Evolutionary conservation across 495 filamentous ascomycete genomes (phyloP).

Genomic region (Peziza echinospora): DNA sequence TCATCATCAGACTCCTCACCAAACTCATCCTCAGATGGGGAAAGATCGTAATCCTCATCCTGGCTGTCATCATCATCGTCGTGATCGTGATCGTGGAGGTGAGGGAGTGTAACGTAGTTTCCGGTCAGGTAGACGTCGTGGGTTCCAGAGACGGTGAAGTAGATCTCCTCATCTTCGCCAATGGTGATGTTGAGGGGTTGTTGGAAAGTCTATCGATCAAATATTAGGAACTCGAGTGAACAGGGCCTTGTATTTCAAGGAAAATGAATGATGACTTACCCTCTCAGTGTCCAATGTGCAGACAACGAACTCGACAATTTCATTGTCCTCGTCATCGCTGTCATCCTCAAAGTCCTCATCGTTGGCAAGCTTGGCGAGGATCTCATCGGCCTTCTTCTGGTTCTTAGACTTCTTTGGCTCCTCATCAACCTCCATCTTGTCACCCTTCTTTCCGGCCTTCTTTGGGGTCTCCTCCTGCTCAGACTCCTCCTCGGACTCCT

Average conservation of each 20-base stretch:
- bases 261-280: conserved; percentile 25
- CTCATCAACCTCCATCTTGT: conserved; percentile 38
- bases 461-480: conserved; percentile 67
- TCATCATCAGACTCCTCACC: conserved; percentile 61
- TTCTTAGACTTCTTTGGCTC: conserved; percentile 37
- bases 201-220: conserved; percentile 68
- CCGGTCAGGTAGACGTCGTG: conserved; percentile 81
- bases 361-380: conserved; percentile 50
- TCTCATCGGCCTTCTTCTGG: conserved; percentile 32
- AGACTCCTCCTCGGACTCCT: conserved; percentile 31
- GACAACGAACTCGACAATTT: conserved; percentile 68
- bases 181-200: conserved; percentile 87
- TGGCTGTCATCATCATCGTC: conserved; percentile 47
- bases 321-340: conserved; percentile 40
- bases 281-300: conserved; percentile 80
- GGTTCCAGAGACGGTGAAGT: conserved; percentile 78
- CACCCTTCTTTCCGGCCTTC: conserved; percentile 42
- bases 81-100: conserved; percentile 29
- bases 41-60: conserved; percentile 56
- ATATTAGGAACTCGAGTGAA: conserved; percentile 18
- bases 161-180: conserved; percentile 62
- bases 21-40: conserved; percentile 56
- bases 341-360: conserved; percentile 40
- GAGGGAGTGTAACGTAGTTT: conserved; percentile 59
- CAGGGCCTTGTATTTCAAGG: not conserved